Conservation (phyloP, 2,329 filamentous ascomycete genomes). For the Davidsoniella eucalypti region DNA sequence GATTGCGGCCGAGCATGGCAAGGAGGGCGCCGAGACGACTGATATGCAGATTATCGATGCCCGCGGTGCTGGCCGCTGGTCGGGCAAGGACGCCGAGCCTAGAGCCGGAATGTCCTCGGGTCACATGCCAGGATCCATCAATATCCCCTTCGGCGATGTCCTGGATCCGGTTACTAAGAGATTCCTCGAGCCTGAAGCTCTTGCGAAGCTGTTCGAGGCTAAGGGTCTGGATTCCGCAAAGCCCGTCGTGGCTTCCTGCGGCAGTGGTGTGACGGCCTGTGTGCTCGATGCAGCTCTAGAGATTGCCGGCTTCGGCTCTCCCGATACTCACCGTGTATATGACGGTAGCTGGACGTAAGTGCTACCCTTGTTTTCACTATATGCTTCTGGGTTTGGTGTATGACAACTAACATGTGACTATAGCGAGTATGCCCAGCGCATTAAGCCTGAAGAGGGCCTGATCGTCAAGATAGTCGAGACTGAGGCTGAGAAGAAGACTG, state of each 20-base stretch:
- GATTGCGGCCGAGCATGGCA: slow-evolving; percentile 58
- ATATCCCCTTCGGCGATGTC: slow-evolving; percentile 61
- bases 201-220: slow-evolving; percentile 60
- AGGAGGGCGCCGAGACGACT: slow-evolving; percentile 66
- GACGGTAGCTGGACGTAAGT: slow-evolving; percentile 97
- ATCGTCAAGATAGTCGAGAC: slow-evolving; percentile 33
- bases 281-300: slow-evolving; percentile 76
- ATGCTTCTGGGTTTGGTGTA: neutral
- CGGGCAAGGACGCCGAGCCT: slow-evolving; percentile 71
- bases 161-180: slow-evolving; percentile 73
- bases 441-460: slow-evolving; percentile 42
- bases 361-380: neutral
- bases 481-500: slow-evolving; percentile 9
- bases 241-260: slow-evolving; percentile 76
- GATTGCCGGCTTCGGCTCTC: slow-evolving; percentile 56
- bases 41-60: slow-evolving; percentile 83
- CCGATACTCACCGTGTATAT: slow-evolving; percentile 59
- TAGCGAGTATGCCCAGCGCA: slow-evolving; percentile 53
- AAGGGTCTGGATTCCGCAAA: slow-evolving; percentile 64
- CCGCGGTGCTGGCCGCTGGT: slow-evolving; percentile 61
- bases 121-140: slow-evolving; percentile 80
- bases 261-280: slow-evolving; percentile 85
- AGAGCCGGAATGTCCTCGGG: slow-evolving; percentile 73
- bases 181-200: slow-evolving; percentile 52
- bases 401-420: slow-evolving; percentile 17